Conservation (phyloP, 106 monocot species). For the Platanthera zijinensis region DNA sequence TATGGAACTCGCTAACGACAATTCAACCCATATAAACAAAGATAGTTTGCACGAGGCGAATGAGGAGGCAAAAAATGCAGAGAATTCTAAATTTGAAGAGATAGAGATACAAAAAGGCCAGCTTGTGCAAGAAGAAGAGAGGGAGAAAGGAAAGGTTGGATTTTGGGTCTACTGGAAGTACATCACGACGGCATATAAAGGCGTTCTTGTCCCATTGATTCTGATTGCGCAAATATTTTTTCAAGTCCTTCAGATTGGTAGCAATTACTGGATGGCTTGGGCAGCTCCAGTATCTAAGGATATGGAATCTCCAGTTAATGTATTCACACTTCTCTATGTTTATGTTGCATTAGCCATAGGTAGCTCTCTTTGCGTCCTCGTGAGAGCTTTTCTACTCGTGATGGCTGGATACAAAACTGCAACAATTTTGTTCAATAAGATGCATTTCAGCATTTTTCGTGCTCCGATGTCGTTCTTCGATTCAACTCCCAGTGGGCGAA, state of each 20-base stretch:
- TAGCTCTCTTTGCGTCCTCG: constrained; percentile 60
- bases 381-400: constrained; percentile 48
- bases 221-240: constrained; percentile 63
- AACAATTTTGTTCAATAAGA: constrained; percentile 64
- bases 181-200: constrained; percentile 65
- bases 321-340: constrained; percentile 43
- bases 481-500: constrained; percentile 85
- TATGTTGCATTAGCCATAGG: constrained; percentile 70
- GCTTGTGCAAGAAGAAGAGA: constrained; percentile 89
- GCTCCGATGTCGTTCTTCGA: constrained; percentile 97
- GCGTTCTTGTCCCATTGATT: constrained; percentile 63
- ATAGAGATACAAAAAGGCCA: constrained; percentile 38
- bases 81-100: constrained; percentile 35
- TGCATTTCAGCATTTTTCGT: constrained; percentile 25
- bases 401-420: constrained; percentile 76
- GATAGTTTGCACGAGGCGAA: constrained; percentile 5
- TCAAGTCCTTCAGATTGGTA: constrained; percentile 70
- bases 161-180: constrained; percentile 90
- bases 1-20: constrained; percentile 12
- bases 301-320: constrained; percentile 44
- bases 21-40: constrained; percentile 9
- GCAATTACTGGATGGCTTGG: constrained; percentile 34
- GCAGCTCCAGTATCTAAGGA: constrained; percentile 61
- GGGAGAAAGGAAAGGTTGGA: constrained; percentile 89
- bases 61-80: constrained; percentile 24